phyloP scores from a whole-genome alignment of 306 rosid species.

The Notholithocarpus densiflorus region DNA sequence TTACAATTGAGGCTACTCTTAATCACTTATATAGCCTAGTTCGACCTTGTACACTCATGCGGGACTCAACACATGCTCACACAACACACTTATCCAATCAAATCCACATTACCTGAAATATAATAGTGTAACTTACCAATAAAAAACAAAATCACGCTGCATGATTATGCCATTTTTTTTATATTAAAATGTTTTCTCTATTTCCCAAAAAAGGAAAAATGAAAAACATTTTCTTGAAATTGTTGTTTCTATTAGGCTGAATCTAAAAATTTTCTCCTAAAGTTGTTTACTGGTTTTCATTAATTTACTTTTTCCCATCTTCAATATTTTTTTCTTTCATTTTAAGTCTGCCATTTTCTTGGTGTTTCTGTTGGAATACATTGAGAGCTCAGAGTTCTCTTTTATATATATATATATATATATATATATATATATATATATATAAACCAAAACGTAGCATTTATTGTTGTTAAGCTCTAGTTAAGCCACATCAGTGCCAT shows the following conservation, averaged over 20 bases:
- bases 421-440: background rate
- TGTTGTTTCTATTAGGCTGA: background rate
- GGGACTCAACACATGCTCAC: no score
- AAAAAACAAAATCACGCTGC: background rate
- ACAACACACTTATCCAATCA: no score
- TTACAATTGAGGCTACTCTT: no score
- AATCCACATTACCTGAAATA: no score
- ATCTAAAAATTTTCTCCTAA: background rate
- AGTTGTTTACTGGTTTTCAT: background rate
- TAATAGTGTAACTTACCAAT: no score
- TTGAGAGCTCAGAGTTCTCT: slow-evolving; percentile 21
- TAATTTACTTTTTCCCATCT: background rate
- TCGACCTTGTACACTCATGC: no score
- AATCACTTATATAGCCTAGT: no score
- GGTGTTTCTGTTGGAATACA: background rate
- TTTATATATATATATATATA: no score
- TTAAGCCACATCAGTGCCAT: no score
- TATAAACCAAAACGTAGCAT: no score
- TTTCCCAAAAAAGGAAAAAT: background rate
- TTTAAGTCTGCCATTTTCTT: background rate
- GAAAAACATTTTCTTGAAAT: background rate
- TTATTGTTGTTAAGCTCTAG: no score
- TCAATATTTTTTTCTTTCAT: background rate
- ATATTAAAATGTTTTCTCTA: background rate
- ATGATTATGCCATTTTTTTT: background rate